Conservation (phyloP, 805 yeast genomes). For the Saccharomycopsis guyanensis region DNA sequence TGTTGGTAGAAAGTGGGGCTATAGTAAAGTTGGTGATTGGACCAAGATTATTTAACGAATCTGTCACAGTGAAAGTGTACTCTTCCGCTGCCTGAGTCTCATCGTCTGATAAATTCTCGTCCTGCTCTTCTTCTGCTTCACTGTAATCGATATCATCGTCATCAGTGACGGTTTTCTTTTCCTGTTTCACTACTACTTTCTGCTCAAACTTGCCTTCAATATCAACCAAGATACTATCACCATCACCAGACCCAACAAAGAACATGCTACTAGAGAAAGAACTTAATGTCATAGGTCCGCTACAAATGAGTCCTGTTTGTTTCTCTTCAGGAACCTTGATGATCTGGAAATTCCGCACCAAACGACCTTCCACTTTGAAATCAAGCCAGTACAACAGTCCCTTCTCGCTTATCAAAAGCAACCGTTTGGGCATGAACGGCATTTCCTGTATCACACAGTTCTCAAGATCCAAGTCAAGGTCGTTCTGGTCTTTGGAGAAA, state of each 20-base stretch:
- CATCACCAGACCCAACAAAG: slow-evolving; percentile 15
- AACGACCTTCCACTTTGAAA: slow-evolving; percentile 19
- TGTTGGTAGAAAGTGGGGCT: slow-evolving; percentile 51
- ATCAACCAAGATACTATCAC: slow-evolving; percentile 16
- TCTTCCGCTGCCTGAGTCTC: neutral
- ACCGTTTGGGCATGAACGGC: slow-evolving; percentile 5
- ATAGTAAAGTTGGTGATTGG: slow-evolving; percentile 64
- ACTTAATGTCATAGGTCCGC: slow-evolving; percentile 6
- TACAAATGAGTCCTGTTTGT: slow-evolving; percentile 1
- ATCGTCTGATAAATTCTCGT: slow-evolving; percentile 8
- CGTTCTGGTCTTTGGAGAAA: slow-evolving; percentile 15
- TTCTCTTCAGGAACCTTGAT: slow-evolving; percentile 2
- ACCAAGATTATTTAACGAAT: slow-evolving; percentile 56
- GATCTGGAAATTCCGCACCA: slow-evolving; percentile 14
- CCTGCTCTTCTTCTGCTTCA: slow-evolving; percentile 16
- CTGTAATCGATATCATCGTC: slow-evolving; percentile 22
- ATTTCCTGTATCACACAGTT: slow-evolving; percentile 10
- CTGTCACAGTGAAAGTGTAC: slow-evolving; percentile 40
- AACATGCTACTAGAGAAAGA: slow-evolving; percentile 2
- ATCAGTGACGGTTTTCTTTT: slow-evolving; percentile 6
- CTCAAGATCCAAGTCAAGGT: slow-evolving; percentile 17
- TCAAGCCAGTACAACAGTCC: slow-evolving; percentile 19
- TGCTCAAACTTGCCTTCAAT: slow-evolving; percentile 8
- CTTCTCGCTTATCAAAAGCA: slow-evolving; percentile 13
- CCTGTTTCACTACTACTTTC: slow-evolving; percentile 3